Evolutionary conservation across 2,329 filamentous ascomycete species (phyloP), one percentile per base, ranked within the genome.

Genomic region (Pleoardoris graminearum): DNA sequence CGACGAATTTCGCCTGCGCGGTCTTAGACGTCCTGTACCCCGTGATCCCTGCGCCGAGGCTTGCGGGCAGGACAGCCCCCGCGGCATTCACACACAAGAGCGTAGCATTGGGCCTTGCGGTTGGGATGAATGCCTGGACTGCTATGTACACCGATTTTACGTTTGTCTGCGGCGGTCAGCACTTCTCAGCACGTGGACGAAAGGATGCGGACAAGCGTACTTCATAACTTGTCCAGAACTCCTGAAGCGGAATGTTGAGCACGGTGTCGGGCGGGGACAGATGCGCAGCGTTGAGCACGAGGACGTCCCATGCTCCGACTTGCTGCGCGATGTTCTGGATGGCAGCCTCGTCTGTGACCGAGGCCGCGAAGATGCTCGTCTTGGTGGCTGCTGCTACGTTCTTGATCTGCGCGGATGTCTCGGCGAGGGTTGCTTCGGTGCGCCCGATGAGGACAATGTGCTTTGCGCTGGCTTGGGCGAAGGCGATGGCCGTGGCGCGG

Each of bases 361-460:
- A 55, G 5, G 39, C 50, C 1, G 37, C 37, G 46, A 36, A 51
- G 11, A 55, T 19, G 23, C 49, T 39, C n/a, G 25, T 47, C 12
- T 37, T 37, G 11, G 38, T 36, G 16, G 23, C 5, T 3, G 11
- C 2, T 3, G 17, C 7, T 3, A 8, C 17, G 8, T 41, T 17
- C 5, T 21, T 14, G 14, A 57, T 44, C 2, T 41, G 4, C 4
- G 14, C 35, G 19, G 55, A 16, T 5, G 61, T 63, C 27, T 59
- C 61, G 3, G 37, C 21, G 2, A 68, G 55, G 0, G 44, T 61
- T 12, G 53, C 22, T 17, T 49, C 27, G 1, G 54, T 71, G 14
- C 77, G 74, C 10, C 77, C 77, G 5, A 79, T 58, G 5, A 81
- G 70, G 8, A 71, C 68, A 32, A 80, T 74, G 2, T 67, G 66